Base-by-base conservation (phyloP, 352 stramenopile species). In the Phytopythium boreale region DNA sequence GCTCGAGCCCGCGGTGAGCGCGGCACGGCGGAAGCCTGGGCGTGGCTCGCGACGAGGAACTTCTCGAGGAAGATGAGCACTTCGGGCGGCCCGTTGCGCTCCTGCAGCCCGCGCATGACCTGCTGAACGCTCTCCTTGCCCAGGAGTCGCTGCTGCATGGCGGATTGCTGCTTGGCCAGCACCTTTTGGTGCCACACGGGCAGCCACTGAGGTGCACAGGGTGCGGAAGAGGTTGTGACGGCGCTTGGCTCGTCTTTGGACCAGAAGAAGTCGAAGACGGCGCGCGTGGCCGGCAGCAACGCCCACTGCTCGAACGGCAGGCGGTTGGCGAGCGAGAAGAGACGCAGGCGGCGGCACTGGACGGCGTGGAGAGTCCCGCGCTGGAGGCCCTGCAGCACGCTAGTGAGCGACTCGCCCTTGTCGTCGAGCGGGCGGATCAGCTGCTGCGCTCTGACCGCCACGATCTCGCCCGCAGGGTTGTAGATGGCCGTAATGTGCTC, bases 121-220 rank as follows among this genome's bases (percentile, higher is more conserved):
- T 69, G 69, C 59, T 87, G 79, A 7, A 90, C 57, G 61, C 77
- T 88, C 24, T 88, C 77, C 47, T 86, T 90, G 52, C 71, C 70
- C 41, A 88, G 47, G 5, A 90, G 58, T 6, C 79, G 79, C 58
- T 82, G 75, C 58, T 85, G 75, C 58, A 90, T 66, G 20, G 65
- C 56, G 12, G 71, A 67, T 57, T 90, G 79, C 12, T 85, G 67
- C 22, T 71, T 69, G 26, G 56, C 69, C 36, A 88, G 53, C 20
- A 82, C 67, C 39, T 75, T 82, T 41, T 78, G 69, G 50, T 88
- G 79, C 79, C 81, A 90, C 15, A 79, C 69, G 10, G 70, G 64
- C 39, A 79, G 41, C 5, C 19, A 22, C 3, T 49, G 20, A 2
- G 64, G 56, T 0, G 26, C 2, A 8, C 26, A 3, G 3, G 49